Base-by-base conservation (phyloP, 1,139 yeast species). In the Torulaspora pretoriensis region DNA sequence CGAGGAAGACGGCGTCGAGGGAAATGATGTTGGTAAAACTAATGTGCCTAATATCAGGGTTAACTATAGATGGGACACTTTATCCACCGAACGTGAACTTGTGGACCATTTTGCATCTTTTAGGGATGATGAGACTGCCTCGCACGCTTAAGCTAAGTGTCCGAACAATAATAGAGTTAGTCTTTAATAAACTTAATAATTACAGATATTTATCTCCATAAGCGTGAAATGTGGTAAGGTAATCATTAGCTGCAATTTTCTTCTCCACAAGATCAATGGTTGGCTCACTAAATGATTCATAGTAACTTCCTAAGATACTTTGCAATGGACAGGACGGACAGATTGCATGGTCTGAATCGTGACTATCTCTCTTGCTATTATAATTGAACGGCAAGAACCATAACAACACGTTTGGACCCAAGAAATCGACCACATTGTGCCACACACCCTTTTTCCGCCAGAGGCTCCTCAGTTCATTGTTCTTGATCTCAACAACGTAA, bases 31-130 rank as follows among this genome's bases (percentile, higher is more conserved):
- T 45, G 96, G 87, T 58, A 92, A 90, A 72, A 86, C 97, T 6
- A 94, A 94, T 63, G 96, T 94, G 40, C 98, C 99, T 2, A 81
- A 83, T 55, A 83, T 90, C 42, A 78, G 98, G 59, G 77, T 84
- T 31, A 78, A 81, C 17, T 92, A 85, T 64, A 76, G 98, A 63
- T 77, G 78, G 49, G 96, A 89, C 55, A 89, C 97, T 0, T 72
- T 84, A 49, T 67, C 74, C 43, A 85, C 89, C 40, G 98, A 92
- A 65, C 70, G 78, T 45, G 82, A 77, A 38, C 73, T 92, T 55
- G 81, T 90, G 39, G 75, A 78, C 8, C 77, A 78, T 53, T 89
- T 88, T 60, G 63, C 71, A 14, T 25, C 19, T 25, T 35, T 13
- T 8, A 8, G 13, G 16, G 38, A 14, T 10, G 12, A 23, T 8